Evolutionary conservation across 1,284 basidiomycete species (phyloP).

Genomic region (Thelephora terrestris): DNA sequence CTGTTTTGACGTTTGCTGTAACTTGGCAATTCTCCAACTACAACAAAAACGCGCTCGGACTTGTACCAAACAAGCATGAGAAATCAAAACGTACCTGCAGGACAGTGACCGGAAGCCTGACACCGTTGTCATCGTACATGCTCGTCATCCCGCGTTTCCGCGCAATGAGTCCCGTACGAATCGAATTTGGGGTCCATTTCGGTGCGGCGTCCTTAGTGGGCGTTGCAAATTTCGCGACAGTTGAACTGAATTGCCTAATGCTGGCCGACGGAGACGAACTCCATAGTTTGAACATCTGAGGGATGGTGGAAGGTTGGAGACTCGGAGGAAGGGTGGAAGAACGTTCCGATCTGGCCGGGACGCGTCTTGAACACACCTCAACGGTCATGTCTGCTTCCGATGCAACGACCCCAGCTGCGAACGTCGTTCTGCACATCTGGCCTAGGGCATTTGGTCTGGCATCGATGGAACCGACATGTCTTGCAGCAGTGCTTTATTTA

Average conservation of each 20-base stretch:
- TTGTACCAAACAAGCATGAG: constrained; percentile 2
- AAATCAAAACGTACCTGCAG: constrained; percentile 62
- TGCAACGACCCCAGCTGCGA: no score
- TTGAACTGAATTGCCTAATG: constrained; percentile 30
- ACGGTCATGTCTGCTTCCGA: not conserved
- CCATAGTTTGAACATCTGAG: constrained; percentile 42
- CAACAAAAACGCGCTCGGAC: constrained; percentile 1
- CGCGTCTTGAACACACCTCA: not conserved
- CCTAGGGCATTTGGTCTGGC: constrained; percentile 52
- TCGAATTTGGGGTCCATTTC: constrained; percentile 83
- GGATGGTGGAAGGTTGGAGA: not conserved
- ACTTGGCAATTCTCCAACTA: constrained; percentile 82
- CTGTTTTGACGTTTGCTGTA: constrained; percentile 60
- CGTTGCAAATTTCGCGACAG: constrained; percentile 24
- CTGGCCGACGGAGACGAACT: constrained; percentile 27
- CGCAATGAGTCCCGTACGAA: constrained; percentile 91
- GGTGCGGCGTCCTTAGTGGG: constrained; percentile 20
- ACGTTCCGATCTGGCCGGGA: not conserved
- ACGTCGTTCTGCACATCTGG: constrained; percentile 48
- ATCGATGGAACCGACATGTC: constrained; percentile 55
- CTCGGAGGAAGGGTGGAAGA: not conserved
- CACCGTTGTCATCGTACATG: constrained; percentile 87
- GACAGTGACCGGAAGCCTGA: constrained; percentile 84
- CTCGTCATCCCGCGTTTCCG: constrained; percentile 94
- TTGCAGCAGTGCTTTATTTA: constrained; percentile 54